Conservation (phyloP, 2,329 filamentous ascomycete species). For the Xylaria sp. region DNA sequence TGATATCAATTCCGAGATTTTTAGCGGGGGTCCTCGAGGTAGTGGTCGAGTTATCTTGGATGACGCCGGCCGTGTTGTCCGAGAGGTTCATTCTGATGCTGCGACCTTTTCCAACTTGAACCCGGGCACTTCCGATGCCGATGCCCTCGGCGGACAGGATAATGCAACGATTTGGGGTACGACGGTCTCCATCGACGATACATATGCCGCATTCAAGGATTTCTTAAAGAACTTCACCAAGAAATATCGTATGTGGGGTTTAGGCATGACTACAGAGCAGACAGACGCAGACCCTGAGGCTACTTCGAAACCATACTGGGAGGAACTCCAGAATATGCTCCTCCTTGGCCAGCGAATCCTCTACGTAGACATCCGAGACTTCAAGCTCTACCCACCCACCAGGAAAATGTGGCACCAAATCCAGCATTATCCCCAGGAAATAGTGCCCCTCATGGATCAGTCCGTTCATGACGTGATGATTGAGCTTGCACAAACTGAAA, state of each 20-base stretch:
- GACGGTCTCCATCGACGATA: conserved; percentile 90
- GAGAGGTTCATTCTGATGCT: conserved; percentile 61
- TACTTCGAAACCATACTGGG: conserved; percentile 79
- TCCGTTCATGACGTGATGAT: conserved; percentile 91
- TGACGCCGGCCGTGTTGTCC: conserved; percentile 59
- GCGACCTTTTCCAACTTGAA: conserved; percentile 66
- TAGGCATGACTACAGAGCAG: conserved; percentile 79
- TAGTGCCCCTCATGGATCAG: conserved; percentile 96
- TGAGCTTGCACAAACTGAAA: conserved; percentile 81
- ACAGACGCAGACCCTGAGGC: conserved; percentile 70
- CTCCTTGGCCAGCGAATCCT: conserved; percentile 81
- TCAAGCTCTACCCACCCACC: conserved; percentile 91
- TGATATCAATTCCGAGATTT: conserved; percentile 83
- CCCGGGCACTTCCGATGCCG: conserved; percentile 88
- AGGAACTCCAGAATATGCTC: conserved; percentile 88
- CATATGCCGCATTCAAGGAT: conserved; percentile 84
- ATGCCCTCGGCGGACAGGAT: conserved; percentile 79
- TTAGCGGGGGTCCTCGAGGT: conserved; percentile 56
- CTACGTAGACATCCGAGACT: conserved; percentile 84
- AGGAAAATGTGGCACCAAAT: conserved; percentile 94
- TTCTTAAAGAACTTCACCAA: conserved; percentile 90
- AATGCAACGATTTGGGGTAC: conserved; percentile 94
- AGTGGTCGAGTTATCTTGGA: conserved; percentile 62
- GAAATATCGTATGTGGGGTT: conserved; percentile 91
- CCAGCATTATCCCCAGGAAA: conserved; percentile 92